Base-by-base conservation (phyloP, 495 filamentous ascomycete genomes). In the Penicillium coprophilum region DNA sequence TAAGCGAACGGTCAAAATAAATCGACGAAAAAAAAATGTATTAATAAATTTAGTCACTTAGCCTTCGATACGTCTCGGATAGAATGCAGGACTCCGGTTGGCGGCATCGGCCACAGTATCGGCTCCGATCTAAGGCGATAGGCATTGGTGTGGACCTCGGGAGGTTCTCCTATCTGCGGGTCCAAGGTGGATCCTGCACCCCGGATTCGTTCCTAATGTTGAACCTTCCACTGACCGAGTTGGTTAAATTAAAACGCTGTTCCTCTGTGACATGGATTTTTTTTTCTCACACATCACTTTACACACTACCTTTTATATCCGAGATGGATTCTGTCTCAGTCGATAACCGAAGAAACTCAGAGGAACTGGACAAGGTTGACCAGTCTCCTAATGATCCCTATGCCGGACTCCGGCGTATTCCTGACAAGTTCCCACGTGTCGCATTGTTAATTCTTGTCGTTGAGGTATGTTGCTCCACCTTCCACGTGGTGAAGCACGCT, bases 131-230 rank as follows among this genome's bases (percentile, higher is more conserved):
- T 31, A 27, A 10, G 50, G 50, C 38, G 50, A 53, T 53, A 53
- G 50, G 50, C 50, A 44, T 53, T 5, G 43, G 23, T 6, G 36
- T 31, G 38, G n/a, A n/a, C n/a, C n/a, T n/a, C n/a, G n/a, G n/a
- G 50, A 15, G 38, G 27, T 8, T 24, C 20, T 24, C 50, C n/a
- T 52, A 52, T 52, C 50, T 40, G 50, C 50, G 50, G 50, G 50
- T 38, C 19, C 2, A 2, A 20, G 6, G 31, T 47, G 46, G 46
- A 20, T 31, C 50, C 5, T 27, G 23, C 15, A 53, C 50, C 50
- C 50, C 50, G 11, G 50, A 28, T 53, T 53, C 5, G 20, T 36
- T 12, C 28, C 12, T 23, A 8, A 20, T 28, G 20, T 49, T 2
- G 11, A 28, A 27, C 21, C 5, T 31, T 41, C 21, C 23, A 28